A percentile compares a stretch with the other conserved stretches of the same genome.
phyloP scores from a whole-genome alignment of 106 monocot genomes.

The Apostasia shenzhenica region DNA sequence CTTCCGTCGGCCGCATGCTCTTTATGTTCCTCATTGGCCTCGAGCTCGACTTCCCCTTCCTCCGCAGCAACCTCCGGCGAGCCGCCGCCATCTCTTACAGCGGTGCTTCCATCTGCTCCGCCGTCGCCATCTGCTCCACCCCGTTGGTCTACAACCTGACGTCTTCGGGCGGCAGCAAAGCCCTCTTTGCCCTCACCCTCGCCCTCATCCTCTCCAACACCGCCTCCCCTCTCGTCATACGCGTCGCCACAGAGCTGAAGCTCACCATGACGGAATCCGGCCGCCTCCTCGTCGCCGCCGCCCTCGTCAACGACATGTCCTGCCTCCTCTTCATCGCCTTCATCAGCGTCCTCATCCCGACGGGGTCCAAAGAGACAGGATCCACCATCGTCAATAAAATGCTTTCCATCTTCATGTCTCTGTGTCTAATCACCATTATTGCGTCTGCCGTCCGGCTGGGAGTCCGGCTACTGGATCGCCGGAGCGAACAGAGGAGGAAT shows the following conservation, averaged over 20 bases:
- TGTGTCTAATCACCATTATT: too few relatives aligned
- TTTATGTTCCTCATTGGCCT: conserved; percentile 38
- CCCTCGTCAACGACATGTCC: conserved; percentile 27
- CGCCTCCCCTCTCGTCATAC: conserved; percentile 26
- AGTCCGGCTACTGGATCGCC: background rate
- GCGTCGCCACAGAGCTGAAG: conserved; percentile 30
- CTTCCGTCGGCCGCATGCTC: conserved; percentile 7
- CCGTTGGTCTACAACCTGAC: background rate
- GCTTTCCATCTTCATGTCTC: background rate
- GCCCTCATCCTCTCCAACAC: conserved; percentile 23
- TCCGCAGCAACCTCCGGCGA: conserved; percentile 6
- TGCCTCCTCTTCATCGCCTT: conserved; percentile 4
- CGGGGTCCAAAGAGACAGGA: background rate
- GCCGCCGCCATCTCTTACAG: background rate
- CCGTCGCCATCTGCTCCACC: background rate
- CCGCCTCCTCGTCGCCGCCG: conserved; percentile 21
- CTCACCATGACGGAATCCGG: conserved; percentile 32
- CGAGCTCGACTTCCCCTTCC: conserved; percentile 20
- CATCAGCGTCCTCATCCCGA: background rate
- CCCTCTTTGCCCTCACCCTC: conserved; percentile 7
- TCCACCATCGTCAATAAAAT: background rate
- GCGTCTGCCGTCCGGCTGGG: background rate
- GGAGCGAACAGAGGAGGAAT: background rate
- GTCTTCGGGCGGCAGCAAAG: background rate
- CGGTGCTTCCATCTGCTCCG: background rate